Evolutionary conservation across 352 stramenopile genomes (phyloP).

Genomic region (Aphanomyces cochlioides): DNA sequence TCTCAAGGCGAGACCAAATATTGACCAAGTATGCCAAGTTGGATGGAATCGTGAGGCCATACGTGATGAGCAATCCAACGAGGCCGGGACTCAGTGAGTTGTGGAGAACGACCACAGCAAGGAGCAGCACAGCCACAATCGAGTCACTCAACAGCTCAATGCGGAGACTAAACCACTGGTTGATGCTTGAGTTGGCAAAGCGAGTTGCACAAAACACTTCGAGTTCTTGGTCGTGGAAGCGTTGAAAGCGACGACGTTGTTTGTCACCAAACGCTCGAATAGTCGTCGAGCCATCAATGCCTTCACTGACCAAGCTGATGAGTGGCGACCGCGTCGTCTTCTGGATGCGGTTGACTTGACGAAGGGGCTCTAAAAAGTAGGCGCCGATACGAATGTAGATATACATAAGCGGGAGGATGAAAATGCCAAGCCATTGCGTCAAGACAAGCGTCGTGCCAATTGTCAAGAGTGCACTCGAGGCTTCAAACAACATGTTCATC

Average conservation of each 20-base stretch:
- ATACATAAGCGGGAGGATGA: conserved; percentile 40
- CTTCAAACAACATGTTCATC: neutral
- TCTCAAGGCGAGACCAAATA: conserved; percentile 61
- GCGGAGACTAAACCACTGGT: conserved; percentile 47
- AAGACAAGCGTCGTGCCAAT: neutral
- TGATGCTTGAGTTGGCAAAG: conserved; percentile 35
- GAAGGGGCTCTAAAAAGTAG: conserved; percentile 53
- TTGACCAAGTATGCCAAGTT: conserved; percentile 85
- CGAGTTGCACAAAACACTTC: conserved; percentile 36
- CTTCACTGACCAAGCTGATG: conserved; percentile 78
- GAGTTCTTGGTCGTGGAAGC: conserved; percentile 40
- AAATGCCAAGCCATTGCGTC: neutral
- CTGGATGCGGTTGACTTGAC: conserved; percentile 83
- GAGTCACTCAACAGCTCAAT: conserved; percentile 44
- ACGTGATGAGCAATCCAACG: conserved; percentile 18
- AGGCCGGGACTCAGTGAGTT: neutral
- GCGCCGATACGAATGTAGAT: conserved; percentile 75
- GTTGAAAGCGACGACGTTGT: conserved; percentile 35
- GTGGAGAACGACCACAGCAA: conserved; percentile 29
- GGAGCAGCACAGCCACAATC: conserved; percentile 37
- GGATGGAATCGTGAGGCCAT: conserved; percentile 10
- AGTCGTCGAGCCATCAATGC: conserved; percentile 18
- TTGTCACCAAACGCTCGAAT: conserved; percentile 23
- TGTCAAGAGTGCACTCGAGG: neutral
- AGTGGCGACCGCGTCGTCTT: conserved; percentile 60